These are phyloP conservation scores for Hypoxylon sp. DNA, from an alignment of 2,329 filamentous ascomycete genomes.

Conservation along the genomic window DNA sequence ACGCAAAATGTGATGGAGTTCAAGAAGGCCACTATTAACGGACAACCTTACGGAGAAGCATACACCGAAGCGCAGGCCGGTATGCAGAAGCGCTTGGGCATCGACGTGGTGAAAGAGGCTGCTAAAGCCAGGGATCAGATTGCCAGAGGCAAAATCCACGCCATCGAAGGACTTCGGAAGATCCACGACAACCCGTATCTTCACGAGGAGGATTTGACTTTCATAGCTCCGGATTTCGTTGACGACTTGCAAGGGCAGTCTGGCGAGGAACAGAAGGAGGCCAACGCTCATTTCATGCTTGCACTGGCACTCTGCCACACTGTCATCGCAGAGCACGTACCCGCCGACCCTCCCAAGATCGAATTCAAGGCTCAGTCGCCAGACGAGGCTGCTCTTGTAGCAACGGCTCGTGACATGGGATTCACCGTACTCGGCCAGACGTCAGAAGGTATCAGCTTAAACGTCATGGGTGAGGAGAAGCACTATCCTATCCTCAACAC, in stretches of 20 bases:
- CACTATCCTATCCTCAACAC: slow-evolving; percentile 91
- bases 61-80: slow-evolving; percentile 97
- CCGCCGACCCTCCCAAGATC: slow-evolving; percentile 89
- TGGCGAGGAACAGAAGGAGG: slow-evolving; percentile 76
- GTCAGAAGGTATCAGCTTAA: slow-evolving; percentile 82
- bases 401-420: slow-evolving; percentile 92
- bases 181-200: slow-evolving; percentile 91
- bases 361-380: slow-evolving; percentile 97
- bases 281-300: slow-evolving; percentile 92
- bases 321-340: slow-evolving; percentile 88
- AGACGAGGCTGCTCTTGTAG: slow-evolving; percentile 92
- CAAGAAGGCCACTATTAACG: slow-evolving; percentile 97
- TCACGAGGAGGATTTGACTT: slow-evolving; percentile 87
- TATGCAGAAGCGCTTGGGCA: slow-evolving; percentile 90
- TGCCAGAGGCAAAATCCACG: slow-evolving; percentile 74
- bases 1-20: slow-evolving; percentile 98
- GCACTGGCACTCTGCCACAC: slow-evolving; percentile 95
- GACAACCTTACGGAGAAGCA: slow-evolving; percentile 94
- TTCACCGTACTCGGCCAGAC: slow-evolving; percentile 88
- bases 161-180: slow-evolving; percentile 75
- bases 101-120: slow-evolving; percentile 84
- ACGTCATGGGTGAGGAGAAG: slow-evolving; percentile 84
- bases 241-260: slow-evolving; percentile 81
- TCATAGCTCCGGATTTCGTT: slow-evolving; percentile 89
- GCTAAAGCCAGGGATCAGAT: slow-evolving; percentile 79